Conservation (phyloP, 768 basidiomycete genomes). For the Scleroderma citrinum region DNA sequence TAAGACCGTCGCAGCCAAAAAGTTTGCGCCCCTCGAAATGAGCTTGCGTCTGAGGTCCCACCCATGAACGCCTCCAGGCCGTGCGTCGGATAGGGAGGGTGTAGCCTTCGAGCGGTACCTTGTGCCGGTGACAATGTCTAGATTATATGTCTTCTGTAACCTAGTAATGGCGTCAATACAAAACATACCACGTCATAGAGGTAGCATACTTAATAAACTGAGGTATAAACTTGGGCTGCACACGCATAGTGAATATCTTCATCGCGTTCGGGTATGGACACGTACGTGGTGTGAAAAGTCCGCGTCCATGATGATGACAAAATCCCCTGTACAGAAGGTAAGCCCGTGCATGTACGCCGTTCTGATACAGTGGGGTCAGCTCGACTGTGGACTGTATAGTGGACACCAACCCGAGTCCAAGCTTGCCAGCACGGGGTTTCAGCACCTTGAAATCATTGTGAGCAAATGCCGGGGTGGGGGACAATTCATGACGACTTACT, state of each 20-base stretch:
- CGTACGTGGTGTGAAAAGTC: conserved; percentile 93
- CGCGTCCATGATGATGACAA: conserved; percentile 96
- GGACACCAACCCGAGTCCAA: conserved; percentile 72
- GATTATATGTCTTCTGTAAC: conserved; percentile 76
- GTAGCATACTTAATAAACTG: conserved; percentile 72
- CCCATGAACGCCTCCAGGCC: conserved; percentile 83
- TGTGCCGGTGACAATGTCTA: conserved; percentile 92
- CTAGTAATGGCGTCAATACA: conserved; percentile 32
- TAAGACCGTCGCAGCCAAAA: conserved; percentile 79
- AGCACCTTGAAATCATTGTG: conserved; percentile 51
- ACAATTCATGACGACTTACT: conserved; percentile 36
- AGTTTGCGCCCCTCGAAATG: conserved; percentile 85
- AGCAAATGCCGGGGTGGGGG: background rate
- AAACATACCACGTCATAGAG: background rate
- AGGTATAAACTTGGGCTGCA: conserved; percentile 89
- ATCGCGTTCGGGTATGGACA: conserved; percentile 1
- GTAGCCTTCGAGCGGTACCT: conserved; percentile 66
- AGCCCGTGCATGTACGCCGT: conserved; percentile 92
- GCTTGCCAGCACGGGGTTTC: conserved; percentile 84
- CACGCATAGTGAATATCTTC: conserved; percentile 3
- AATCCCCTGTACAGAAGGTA: conserved; percentile 84
- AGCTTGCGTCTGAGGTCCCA: conserved; percentile 91
- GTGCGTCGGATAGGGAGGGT: conserved; percentile 50
- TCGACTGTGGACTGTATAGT: background rate
- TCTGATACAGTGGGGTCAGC: conserved; percentile 32